A percentile compares a stretch with the other conserved stretches of the same genome.
Evolutionary conservation across 345 rosid species (phyloP).

Genomic region (Lepidium africanum): DNA sequence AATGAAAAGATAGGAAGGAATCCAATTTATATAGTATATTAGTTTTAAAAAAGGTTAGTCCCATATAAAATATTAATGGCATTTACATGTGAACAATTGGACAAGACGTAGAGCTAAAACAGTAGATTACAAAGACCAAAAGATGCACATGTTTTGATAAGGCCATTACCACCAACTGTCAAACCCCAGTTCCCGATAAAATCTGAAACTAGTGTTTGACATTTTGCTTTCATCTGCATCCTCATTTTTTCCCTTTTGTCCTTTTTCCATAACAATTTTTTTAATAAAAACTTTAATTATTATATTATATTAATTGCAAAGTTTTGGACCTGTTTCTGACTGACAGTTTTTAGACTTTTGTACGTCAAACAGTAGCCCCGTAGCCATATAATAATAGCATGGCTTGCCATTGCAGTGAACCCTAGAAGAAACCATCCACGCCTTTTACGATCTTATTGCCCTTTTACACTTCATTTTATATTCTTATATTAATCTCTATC

Average conservation of each 20-base stretch:
- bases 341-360: constrained; percentile 26
- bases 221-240: constrained; percentile 52
- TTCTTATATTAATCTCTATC: not conserved
- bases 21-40: not conserved
- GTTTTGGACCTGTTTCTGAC: constrained; percentile 27
- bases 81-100: constrained; percentile 13
- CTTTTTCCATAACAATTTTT: not conserved
- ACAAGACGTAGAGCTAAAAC: constrained; percentile 25
- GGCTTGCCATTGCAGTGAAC: constrained; percentile 8
- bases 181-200: constrained; percentile 46
- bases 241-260: constrained; percentile 9
- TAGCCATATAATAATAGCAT: constrained; percentile 24
- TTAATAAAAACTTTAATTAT: not conserved
- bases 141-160: constrained; percentile 23
- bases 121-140: constrained; percentile 25
- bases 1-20: not conserved
- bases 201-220: constrained; percentile 70
- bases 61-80: not conserved
- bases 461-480: not conserved
- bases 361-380: not conserved
- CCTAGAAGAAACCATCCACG: constrained; percentile 16
- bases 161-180: constrained; percentile 33
- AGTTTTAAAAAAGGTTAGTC: not conserved
- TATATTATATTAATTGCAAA: not conserved
- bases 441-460: constrained; percentile 7